Evolutionary conservation across 352 stramenopile species (phyloP), one percentile per base, ranked within the genome.

Genomic region (Phytophthora citrophthora): DNA sequence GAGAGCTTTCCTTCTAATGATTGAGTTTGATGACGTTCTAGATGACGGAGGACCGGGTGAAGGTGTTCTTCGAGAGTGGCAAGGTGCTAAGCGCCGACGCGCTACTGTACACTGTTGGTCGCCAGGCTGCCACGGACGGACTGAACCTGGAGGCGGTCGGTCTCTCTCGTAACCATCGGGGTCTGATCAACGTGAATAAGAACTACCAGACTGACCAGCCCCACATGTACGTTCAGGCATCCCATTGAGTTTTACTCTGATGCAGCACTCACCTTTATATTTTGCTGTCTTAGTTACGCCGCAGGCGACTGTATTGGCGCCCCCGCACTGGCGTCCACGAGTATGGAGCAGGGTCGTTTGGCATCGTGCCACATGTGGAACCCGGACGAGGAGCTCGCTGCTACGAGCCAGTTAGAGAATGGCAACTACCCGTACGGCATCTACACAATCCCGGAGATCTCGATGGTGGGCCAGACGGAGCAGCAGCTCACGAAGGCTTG

Each of bases 361-460:
- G 90, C 88, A 4, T 84, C 86, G 24, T 90, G 81, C 62, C 88
- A 96, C 68, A 97, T 97, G 90, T 96, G 88, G 78, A 73, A 86
- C 12, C 67, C 71, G 9, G 40, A 77, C 24, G 71, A 79, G 15
- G 73, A 94, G 53, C 72, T 76, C 12, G 61, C 86, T 13, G 58
- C 57, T 5, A 90, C 83, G 36, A 91, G 83, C 40, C 82, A 92
- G 64, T 68, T 92, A 26, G 79, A 90, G 60, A 90, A 60, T 51
- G 86, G 83, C 46, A 91, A 90, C 55, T 97, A 95, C 52, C 90
- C 90, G 40, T 97, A 96, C 64, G 90, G 90, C 50, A 97, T 97
- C 65, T 97, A 97, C 74, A 97, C 90, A 32, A 94, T 97, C 41
- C 90, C 90, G 1, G 90, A 96, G 60, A 96, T 97, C 55, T 94